phyloP scores from a whole-genome alignment of 106 monocot species.

The Phalaenopsis equestris region DNA sequence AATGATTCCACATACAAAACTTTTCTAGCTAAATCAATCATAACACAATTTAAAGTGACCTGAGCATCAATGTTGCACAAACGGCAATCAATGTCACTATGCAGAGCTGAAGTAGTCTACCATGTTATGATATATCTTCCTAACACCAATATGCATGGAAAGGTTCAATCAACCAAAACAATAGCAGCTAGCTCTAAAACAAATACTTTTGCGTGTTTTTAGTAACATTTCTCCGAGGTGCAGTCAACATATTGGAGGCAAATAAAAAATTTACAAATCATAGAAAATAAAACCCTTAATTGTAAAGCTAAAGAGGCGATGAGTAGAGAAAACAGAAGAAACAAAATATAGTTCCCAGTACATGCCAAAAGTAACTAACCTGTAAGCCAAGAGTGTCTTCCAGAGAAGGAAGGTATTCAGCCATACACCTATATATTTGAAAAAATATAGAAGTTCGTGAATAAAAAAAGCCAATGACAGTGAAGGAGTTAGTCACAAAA shows the following conservation, averaged over 20 bases:
- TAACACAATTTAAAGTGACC: too few species aligned
- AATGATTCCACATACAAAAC: not conserved
- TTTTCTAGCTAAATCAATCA: too few species aligned
- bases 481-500: not conserved
- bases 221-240: not conserved
- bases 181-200: not conserved
- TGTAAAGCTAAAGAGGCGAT: not conserved
- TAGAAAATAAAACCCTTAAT: not conserved
- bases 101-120: not conserved
- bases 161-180: not conserved
- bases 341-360: not conserved
- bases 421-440: slow-evolving; percentile 63
- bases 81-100: not conserved
- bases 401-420: slow-evolving; percentile 71
- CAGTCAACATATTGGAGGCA: not conserved
- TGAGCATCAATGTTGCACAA: too few species aligned
- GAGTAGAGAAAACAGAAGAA: slow-evolving; percentile 5
- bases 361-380: slow-evolving; percentile 29
- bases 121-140: not conserved
- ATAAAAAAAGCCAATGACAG: not conserved
- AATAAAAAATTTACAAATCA: not conserved
- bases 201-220: not conserved
- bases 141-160: not conserved
- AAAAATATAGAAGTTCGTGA: not conserved
- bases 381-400: slow-evolving; percentile 65